A percentile compares a stretch with the other conserved stretches of the same genome.
phyloP scores from a whole-genome alignment of 2,329 filamentous ascomycete genomes.

The Colletotrichum nymphaeae region DNA sequence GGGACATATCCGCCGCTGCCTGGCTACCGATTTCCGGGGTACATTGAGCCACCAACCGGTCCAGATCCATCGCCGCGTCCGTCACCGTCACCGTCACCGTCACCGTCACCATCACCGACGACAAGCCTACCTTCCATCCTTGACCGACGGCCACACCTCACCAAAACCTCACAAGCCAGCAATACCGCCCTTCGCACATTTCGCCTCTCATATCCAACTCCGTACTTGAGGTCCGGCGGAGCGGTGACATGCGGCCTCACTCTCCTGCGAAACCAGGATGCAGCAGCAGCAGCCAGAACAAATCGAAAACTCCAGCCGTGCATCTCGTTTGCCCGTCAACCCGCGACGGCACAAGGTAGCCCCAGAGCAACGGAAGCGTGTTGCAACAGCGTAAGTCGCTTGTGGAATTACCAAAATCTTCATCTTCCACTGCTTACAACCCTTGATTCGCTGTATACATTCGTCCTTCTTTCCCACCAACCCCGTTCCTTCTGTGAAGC shows the following conservation, averaged over 20 bases:
- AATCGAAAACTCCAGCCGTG: constrained; percentile 37
- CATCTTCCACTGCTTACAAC: background rate
- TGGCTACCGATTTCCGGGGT: background rate
- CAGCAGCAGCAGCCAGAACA: constrained; percentile 33
- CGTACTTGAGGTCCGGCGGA: constrained; percentile 13
- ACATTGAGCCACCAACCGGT: background rate
- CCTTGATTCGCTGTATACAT: background rate
- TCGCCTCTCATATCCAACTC: background rate
- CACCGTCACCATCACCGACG: background rate
- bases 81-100: background rate
- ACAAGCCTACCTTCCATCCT: background rate
- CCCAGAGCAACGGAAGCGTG: constrained; percentile 59
- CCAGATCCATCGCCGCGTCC: background rate
- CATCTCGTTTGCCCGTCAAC: constrained; percentile 59
- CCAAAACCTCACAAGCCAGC: background rate
- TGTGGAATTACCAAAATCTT: background rate
- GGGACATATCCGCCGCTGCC: background rate
- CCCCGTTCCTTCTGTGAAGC: background rate
- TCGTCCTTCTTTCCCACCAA: background rate
- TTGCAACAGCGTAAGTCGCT: constrained; percentile 59
- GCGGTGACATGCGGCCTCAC: constrained; percentile 34
- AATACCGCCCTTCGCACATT: background rate
- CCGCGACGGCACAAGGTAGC: constrained; percentile 60
- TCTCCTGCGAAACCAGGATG: constrained; percentile 31
- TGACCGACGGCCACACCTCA: background rate